These are phyloP conservation scores for Schizopora paradoxa DNA, from an alignment of 1,284 basidiomycete species.

Conservation along the genomic window DNA sequence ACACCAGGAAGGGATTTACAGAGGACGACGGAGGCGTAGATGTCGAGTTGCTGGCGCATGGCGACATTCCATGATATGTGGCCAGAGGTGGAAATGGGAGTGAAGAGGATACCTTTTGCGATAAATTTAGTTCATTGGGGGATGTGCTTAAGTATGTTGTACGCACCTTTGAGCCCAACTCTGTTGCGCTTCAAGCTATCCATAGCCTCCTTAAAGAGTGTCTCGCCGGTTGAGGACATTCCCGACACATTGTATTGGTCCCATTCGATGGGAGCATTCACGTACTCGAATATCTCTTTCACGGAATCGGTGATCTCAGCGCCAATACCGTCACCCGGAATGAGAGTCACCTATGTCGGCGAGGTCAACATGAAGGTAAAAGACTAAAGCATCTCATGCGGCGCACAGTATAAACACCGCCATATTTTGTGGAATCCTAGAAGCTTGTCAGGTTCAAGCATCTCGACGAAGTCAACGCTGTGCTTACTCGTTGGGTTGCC, in stretches of 20 bases:
- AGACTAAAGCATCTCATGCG: slow-evolving; percentile 22
- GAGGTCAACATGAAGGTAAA: slow-evolving; percentile 20
- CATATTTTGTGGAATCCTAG: slow-evolving; percentile 90
- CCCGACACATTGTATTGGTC: slow-evolving; percentile 98
- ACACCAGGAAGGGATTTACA: slow-evolving; percentile 99
- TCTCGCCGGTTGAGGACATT: slow-evolving; percentile 90
- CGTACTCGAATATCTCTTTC: slow-evolving; percentile 96
- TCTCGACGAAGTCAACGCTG: slow-evolving; percentile 1
- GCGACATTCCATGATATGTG: slow-evolving; percentile 99
- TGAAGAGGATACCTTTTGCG: slow-evolving; percentile 89
- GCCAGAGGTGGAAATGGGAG: slow-evolving; percentile 92
- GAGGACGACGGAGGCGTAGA: slow-evolving; percentile 96
- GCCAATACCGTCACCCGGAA: slow-evolving; percentile 96
- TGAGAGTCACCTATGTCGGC: slow-evolving; percentile 73
- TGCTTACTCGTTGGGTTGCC: slow-evolving; percentile 62
- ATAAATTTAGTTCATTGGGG: slow-evolving; percentile 5
- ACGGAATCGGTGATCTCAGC: slow-evolving; percentile 97
- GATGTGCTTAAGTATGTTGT: slow-evolving; percentile 3
- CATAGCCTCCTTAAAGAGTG: slow-evolving; percentile 96
- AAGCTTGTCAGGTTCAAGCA: slow-evolving; percentile 10
- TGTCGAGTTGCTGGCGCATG: slow-evolving; percentile 99
- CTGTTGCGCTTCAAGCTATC: slow-evolving; percentile 95
- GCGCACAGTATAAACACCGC: slow-evolving; percentile 83
- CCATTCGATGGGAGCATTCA: slow-evolving; percentile 99
- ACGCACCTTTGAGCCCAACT: slow-evolving; percentile 94